These are phyloP conservation scores for Penicillium canariense DNA, from an alignment of 495 filamentous ascomycete species.

Conservation along the genomic window DNA sequence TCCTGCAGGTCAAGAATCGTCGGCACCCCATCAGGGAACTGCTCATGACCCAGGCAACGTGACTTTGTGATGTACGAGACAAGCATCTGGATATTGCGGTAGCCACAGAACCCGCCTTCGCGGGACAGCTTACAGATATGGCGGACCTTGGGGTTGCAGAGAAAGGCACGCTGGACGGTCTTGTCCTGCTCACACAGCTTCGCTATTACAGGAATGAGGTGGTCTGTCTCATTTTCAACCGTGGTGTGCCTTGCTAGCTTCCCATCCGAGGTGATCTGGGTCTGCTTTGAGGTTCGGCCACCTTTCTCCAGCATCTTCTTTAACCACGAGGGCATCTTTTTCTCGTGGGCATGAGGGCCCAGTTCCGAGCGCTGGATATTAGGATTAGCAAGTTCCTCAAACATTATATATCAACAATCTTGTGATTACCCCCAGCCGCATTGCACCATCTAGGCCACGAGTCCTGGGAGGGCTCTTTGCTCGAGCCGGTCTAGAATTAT, in stretches of 20 bases:
- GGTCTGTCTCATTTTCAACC: conserved; percentile 60
- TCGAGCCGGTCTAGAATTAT: conserved; percentile 13
- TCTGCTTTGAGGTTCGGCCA: conserved; percentile 53
- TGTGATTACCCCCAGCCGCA: conserved; percentile 49
- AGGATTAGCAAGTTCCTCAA: conserved; percentile 30
- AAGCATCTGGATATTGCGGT: conserved; percentile 95
- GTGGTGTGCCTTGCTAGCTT: conserved; percentile 40
- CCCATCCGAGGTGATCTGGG: conserved; percentile 54
- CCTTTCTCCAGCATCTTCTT: conserved; percentile 63
- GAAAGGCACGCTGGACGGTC: conserved; percentile 64
- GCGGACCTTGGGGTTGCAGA: conserved; percentile 72
- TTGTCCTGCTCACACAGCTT: conserved; percentile 67
- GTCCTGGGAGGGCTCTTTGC: conserved; percentile 11
- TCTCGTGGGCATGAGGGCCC: conserved; percentile 82
- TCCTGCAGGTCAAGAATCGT: conserved; percentile 84
- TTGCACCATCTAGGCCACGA: conserved; percentile 16
- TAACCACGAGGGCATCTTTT: conserved; percentile 83
- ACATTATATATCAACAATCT: too few species aligned
- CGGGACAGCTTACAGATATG: conserved; percentile 78
- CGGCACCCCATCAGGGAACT: conserved; percentile 63
- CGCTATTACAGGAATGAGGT: conserved; percentile 73
- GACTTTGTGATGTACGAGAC: conserved; percentile 70
- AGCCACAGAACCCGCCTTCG: conserved; percentile 96
- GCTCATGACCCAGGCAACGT: conserved; percentile 52
- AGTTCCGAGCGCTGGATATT: conserved; percentile 56